Conservation (phyloP, 805 yeast genomes). For the Jamesozyma jinghongensis region DNA sequence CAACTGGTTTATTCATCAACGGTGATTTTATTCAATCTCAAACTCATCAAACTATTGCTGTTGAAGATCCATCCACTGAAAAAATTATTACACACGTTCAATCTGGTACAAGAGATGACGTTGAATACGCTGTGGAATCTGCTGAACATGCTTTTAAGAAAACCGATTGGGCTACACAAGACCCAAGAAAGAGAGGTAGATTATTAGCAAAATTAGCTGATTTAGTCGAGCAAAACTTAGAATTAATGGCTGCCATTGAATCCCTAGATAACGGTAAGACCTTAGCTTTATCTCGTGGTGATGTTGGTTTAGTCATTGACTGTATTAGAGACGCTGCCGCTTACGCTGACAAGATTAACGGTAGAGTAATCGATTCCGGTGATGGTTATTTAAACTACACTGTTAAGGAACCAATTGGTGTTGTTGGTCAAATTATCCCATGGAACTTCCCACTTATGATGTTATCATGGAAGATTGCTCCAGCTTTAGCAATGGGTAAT, state of each 20-base stretch:
- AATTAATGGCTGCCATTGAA: slow-evolving; percentile 58
- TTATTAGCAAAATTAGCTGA: slow-evolving; percentile 57
- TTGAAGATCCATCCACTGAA: slow-evolving; percentile 54
- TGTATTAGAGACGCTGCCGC: slow-evolving; percentile 68
- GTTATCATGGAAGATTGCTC: slow-evolving; percentile 74
- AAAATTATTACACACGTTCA: slow-evolving; percentile 49
- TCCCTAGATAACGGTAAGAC: slow-evolving; percentile 74
- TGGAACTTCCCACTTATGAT: slow-evolving; percentile 80
- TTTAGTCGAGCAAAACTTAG: slow-evolving; percentile 53
- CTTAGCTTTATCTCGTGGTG: slow-evolving; percentile 54
- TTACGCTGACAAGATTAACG: slow-evolving; percentile 59
- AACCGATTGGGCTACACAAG: slow-evolving; percentile 47
- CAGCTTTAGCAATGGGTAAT: slow-evolving; percentile 72
- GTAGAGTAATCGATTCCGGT: slow-evolving; percentile 57
- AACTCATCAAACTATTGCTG: slow-evolving; percentile 46
- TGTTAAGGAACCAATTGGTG: slow-evolving; percentile 68
- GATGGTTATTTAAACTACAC: slow-evolving; percentile 55
- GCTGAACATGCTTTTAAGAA: slow-evolving; percentile 53
- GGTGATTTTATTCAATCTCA: slow-evolving; percentile 61
- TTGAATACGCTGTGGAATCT: slow-evolving; percentile 58
- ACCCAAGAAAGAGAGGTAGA: slow-evolving; percentile 48
- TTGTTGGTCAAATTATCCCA: slow-evolving; percentile 77
- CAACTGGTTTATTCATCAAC: slow-evolving; percentile 83
- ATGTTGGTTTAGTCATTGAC: slow-evolving; percentile 53
- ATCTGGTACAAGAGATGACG: slow-evolving; percentile 53